These are phyloP conservation scores for Penicillium soppii DNA, from an alignment of 495 filamentous ascomycete species.

Conservation along the genomic window DNA sequence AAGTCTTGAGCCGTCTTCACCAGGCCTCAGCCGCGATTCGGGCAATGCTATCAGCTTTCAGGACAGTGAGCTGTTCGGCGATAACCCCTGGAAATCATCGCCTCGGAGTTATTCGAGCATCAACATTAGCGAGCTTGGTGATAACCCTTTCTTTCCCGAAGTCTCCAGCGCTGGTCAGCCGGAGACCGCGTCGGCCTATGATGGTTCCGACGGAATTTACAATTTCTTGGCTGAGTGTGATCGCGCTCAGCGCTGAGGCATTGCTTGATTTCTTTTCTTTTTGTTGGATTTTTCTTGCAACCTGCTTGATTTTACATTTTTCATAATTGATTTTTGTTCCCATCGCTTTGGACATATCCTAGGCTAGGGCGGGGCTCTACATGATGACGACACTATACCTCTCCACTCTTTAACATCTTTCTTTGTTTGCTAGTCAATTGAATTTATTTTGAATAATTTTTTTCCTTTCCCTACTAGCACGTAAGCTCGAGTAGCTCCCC, in stretches of 20 bases:
- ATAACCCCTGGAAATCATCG: constrained; percentile 50
- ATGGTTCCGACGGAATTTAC: constrained; percentile 83
- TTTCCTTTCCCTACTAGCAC: too few species aligned
- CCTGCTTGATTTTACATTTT: neutral
- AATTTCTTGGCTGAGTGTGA: constrained; percentile 87
- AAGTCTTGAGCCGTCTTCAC: constrained; percentile 21
- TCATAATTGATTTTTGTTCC: neutral
- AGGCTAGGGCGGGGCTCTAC: constrained; percentile 2
- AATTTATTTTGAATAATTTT: neutral
- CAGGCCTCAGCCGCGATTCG: constrained; percentile 21
- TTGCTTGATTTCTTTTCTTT: constrained; percentile 4
- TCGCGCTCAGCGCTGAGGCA: constrained; percentile 38
- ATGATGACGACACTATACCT: constrained; percentile 26
- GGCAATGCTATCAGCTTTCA: constrained; percentile 45
- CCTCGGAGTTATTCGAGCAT: constrained; percentile 50
- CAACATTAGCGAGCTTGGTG: constrained; percentile 52
- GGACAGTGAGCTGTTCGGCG: constrained; percentile 42
- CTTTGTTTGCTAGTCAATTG: neutral
- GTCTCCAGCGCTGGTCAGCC: constrained; percentile 32
- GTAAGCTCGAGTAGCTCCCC: too few species aligned
- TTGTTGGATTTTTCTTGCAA: neutral
- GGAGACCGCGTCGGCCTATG: constrained; percentile 58
- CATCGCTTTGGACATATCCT: constrained; percentile 4
- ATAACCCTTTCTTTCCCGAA: constrained; percentile 42
- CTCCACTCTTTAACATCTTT: constrained; percentile 24